Base-by-base conservation (phyloP, 495 filamentous ascomycete species). In the Annulohypoxylon nitens region DNA sequence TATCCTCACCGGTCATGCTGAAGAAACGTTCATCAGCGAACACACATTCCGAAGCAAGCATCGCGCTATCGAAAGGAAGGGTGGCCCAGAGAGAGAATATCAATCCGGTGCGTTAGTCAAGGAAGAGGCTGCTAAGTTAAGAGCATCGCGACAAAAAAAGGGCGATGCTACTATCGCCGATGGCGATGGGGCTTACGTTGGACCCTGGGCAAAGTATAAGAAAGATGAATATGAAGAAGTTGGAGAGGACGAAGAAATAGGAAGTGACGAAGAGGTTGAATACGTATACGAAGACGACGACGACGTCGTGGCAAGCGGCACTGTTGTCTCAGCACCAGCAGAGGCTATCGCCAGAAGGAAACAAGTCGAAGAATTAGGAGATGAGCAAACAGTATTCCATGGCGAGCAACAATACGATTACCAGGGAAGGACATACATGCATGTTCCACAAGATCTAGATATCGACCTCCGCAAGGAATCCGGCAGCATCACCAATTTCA, bases 361-460 rank as follows among this genome's bases (percentile, higher is more conserved):
- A 67, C 83, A 89, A 77, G 87, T 85, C 2, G 87, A 90, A 76
- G 81, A 83, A 54, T 70, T 84, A 63, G 89, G 89, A 55, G 87
- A 86, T 37, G 95, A 98, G 81, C 94, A 91, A 51, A 93, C 90
- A n/a, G 89, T 91, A 58, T 99, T 97, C 83, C 90, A 97, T 65
- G 97, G 94, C 50, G 83, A 84, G n/a, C 85, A 91, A 75, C 81
- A 93, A 79, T 90, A 90, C 84, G 97, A 98, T 80, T 98, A 98
- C 81, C 89, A 93, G 75, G 96, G 96, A 36, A 84, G 96, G 70
- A 97, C 94, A 20, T 95, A 94, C 77, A 94, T 96, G 92, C 97
- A 98, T 82, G 88, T 98, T 4, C 96, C 96, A n/a, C 93, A 94
- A 79, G 96, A 98, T 81, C 83, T 98, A 77, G 95, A 95, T 79